Evolutionary conservation across 23 red algal genomes (phyloP).

Genomic region (Chondrus crispus): DNA sequence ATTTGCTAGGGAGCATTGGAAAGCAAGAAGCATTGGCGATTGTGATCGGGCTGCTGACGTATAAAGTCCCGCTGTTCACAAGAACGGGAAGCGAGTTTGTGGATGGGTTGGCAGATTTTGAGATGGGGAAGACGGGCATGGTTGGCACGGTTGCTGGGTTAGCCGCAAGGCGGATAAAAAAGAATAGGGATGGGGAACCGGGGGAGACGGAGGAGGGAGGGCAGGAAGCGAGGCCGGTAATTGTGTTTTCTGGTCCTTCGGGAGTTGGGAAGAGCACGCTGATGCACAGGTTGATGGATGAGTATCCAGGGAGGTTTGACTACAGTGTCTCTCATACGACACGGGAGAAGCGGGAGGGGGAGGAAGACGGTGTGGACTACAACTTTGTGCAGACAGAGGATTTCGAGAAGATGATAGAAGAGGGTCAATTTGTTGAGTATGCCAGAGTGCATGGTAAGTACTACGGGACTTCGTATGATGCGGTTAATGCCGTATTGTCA

Average conservation of each 20-base stretch:
- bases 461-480: slow-evolving; percentile 90
- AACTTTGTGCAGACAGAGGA: slow-evolving; percentile 70
- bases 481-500: slow-evolving; percentile 53
- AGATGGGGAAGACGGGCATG: slow-evolving; percentile 60
- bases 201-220: neutral
- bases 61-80: slow-evolving; percentile 72
- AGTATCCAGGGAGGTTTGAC: slow-evolving; percentile 68
- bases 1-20: slow-evolving; percentile 20
- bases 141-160: slow-evolving; percentile 39
- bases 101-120: slow-evolving; percentile 38
- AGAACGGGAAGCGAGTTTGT: slow-evolving; percentile 58
- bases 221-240: neutral
- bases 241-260: slow-evolving; percentile 79
- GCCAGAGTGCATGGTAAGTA: slow-evolving; percentile 87
- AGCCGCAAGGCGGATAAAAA: slow-evolving; percentile 33
- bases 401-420: slow-evolving; percentile 61
- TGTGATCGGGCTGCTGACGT: slow-evolving; percentile 72
- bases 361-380: slow-evolving; percentile 81
- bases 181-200: neutral
- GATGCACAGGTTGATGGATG: slow-evolving; percentile 67
- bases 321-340: slow-evolving; percentile 93
- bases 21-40: slow-evolving; percentile 46
- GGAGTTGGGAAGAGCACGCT: slow-evolving; percentile 94
- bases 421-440: slow-evolving; percentile 88
- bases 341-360: slow-evolving; percentile 60